These are phyloP conservation scores for Elsinoe fawcettii DNA, from an alignment of 2,329 filamentous ascomycete genomes.

Conservation along the genomic window DNA sequence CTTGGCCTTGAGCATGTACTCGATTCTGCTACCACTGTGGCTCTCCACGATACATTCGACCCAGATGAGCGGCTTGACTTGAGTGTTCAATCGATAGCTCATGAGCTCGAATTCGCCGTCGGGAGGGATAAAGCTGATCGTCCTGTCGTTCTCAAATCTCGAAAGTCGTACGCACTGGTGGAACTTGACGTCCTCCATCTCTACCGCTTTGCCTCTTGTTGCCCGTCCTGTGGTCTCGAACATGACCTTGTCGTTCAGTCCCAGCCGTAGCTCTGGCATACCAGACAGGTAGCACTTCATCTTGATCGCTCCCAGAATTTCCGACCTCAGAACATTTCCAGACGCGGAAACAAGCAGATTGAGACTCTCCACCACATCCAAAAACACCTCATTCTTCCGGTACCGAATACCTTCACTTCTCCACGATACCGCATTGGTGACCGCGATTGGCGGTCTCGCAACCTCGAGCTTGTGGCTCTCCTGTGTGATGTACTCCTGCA, in stretches of 20 bases:
- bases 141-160: conserved; percentile 95
- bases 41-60: conserved; percentile 96
- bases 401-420: conserved; percentile 96
- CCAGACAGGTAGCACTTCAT: conserved; percentile 99
- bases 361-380: conserved; percentile 92
- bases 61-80: conserved; percentile 98
- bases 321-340: conserved; percentile 89
- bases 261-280: conserved; percentile 91
- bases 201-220: conserved; percentile 90
- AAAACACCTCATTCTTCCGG: conserved; percentile 98
- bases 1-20: conserved; percentile 98
- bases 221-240: conserved; percentile 95
- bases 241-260: conserved; percentile 98
- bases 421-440: conserved; percentile 98
- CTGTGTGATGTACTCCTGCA: conserved; percentile 95
- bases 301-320: conserved; percentile 95
- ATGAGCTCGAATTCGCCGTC: conserved; percentile 99
- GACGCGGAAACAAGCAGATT: conserved; percentile 91
- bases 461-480: conserved; percentile 98
- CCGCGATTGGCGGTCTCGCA: conserved; percentile 87
- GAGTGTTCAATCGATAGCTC: conserved; percentile 97
- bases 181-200: conserved; percentile 99
- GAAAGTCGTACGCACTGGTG: conserved; percentile 95
- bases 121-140: conserved; percentile 96
- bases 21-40: conserved; percentile 88